Percentiles rank a stretch among this genome's conserved stretches.
phyloP scores from a whole-genome alignment of 2,329 filamentous ascomycete species.

The Berkeleyomyces rouxiae region DNA sequence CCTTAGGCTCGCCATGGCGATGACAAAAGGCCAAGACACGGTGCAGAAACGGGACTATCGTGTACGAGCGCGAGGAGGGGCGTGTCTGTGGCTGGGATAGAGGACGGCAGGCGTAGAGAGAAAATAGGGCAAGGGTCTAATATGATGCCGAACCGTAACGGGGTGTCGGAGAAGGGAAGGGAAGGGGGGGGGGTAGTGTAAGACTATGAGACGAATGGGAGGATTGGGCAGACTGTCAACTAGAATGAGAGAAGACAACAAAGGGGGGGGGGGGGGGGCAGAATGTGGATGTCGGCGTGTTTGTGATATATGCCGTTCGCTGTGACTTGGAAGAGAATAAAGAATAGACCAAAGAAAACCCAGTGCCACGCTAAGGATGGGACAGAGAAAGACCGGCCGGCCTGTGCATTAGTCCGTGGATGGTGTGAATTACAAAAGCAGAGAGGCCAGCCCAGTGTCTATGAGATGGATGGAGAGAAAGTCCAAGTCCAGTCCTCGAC shows the following conservation, averaged over 20 bases:
- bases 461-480: too few relatives aligned
- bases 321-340: neutral
- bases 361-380: neutral
- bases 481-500: too few relatives aligned
- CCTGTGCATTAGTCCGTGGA: neutral
- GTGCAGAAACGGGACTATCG: neutral
- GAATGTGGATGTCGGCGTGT: neutral
- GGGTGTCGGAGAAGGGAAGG: neutral
- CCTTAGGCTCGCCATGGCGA: constrained; percentile 11
- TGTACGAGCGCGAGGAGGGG: neutral
- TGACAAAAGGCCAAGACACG: neutral
- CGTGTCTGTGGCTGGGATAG: neutral
- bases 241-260: too few relatives aligned
- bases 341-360: neutral
- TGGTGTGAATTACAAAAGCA: too few relatives aligned
- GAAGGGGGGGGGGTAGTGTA: neutral
- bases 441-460: too few relatives aligned
- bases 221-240: too few relatives aligned
- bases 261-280: neutral
- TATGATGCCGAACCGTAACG: neutral
- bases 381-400: neutral
- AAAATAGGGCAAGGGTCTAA: neutral
- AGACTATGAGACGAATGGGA: too few relatives aligned
- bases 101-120: too few relatives aligned
- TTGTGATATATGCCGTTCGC: neutral